These are phyloP conservation scores for Talaromyces sp. DNA, from an alignment of 2,329 filamentous ascomycete genomes.

Conservation along the genomic window DNA sequence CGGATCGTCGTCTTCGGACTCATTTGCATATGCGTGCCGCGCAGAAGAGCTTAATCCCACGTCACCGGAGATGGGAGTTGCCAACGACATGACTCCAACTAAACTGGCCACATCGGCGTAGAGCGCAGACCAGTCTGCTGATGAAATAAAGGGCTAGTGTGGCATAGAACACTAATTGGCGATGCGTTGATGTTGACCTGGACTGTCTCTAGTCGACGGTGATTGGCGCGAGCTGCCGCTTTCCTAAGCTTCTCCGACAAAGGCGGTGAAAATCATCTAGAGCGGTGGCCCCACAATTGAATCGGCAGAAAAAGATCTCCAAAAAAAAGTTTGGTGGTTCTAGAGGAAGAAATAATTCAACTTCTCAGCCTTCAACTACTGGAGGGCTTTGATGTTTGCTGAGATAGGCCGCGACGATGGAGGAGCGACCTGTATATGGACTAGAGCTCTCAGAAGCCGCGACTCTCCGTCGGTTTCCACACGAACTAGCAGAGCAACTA, in stretches of 20 bases:
- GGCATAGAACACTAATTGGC: background rate
- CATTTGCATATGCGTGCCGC: constrained; percentile 11
- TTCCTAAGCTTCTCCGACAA: background rate
- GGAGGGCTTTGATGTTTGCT: constrained; percentile 29
- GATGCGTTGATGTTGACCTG: background rate
- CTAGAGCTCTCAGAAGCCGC: constrained; percentile 54
- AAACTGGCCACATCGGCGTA: constrained; percentile 17
- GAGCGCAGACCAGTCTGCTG: constrained; percentile 11
- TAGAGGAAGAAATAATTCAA: constrained; percentile 7
- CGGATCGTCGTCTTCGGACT: constrained; percentile 23
- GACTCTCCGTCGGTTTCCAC: constrained; percentile 59
- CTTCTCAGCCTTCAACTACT: constrained; percentile 29
- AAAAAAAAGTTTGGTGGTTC: constrained; percentile 27
- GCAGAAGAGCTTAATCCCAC: constrained; percentile 20
- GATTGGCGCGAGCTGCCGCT: constrained; percentile 13
- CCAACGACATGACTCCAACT: constrained; percentile 27
- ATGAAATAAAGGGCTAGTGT: background rate
- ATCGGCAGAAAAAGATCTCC: constrained; percentile 31
- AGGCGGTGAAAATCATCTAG: constrained; percentile 25
- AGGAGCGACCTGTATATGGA: constrained; percentile 39
- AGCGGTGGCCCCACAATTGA: constrained; percentile 13
- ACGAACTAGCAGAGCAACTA: constrained; percentile 66
- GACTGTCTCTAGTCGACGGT: background rate
- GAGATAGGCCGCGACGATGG: constrained; percentile 35
- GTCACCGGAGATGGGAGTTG: constrained; percentile 22